Conservation (phyloP, 768 basidiomycete genomes). For the Termitomyces sp. region DNA sequence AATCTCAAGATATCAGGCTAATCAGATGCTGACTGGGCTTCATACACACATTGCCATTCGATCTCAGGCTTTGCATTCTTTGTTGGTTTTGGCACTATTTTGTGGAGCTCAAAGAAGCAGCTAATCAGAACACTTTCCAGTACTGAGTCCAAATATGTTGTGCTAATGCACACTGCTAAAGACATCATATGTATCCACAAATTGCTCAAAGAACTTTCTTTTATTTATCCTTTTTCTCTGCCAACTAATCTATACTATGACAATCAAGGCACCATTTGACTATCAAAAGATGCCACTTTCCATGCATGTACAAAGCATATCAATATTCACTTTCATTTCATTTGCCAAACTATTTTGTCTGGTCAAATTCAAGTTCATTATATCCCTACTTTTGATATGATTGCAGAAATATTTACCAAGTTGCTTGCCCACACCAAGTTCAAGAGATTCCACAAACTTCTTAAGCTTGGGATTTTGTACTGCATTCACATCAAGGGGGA, state of each 20-base stretch:
- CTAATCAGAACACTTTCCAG: conserved; percentile 16
- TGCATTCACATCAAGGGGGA: background rate
- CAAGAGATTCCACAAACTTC: background rate
- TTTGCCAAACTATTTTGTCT: too few relatives aligned
- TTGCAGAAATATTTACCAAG: too few relatives aligned
- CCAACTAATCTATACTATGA: background rate
- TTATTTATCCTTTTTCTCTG: background rate
- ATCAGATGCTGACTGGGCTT: too few relatives aligned
- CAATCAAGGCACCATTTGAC: background rate
- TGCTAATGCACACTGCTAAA: background rate
- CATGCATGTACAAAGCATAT: background rate
- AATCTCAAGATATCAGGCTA: too few relatives aligned
- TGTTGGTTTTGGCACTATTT: too few relatives aligned
- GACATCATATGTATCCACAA: background rate
- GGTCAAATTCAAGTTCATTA: too few relatives aligned
- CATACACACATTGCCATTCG: too few relatives aligned
- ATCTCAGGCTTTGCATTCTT: too few relatives aligned
- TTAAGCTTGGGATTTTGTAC: background rate
- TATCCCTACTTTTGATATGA: too few relatives aligned
- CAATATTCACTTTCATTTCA: too few relatives aligned
- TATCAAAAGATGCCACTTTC: background rate
- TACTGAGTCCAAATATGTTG: conserved; percentile 27
- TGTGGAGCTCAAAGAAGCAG: too few relatives aligned
- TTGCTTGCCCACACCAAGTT: too few relatives aligned
- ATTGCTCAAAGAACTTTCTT: background rate